Conservation (phyloP, 1,284 basidiomycete genomes). For the Anthracocystis walkeri region DNA sequence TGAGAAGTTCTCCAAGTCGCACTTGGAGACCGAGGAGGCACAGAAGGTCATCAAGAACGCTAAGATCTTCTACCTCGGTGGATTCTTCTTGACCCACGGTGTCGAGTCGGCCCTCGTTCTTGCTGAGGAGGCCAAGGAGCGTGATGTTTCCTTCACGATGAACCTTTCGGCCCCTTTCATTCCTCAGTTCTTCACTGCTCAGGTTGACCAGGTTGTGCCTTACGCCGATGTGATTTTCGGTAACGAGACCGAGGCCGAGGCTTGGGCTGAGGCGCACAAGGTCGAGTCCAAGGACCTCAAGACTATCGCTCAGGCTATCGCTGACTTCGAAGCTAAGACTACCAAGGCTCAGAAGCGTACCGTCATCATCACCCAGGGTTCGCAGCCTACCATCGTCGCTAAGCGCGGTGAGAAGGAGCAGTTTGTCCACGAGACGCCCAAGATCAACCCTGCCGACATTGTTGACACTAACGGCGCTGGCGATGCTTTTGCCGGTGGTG, state of each 20-base stretch:
- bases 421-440: slow-evolving; percentile 71
- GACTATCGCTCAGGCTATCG: slow-evolving; percentile 66
- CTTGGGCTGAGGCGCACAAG: slow-evolving; percentile 78
- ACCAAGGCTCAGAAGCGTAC: slow-evolving; percentile 75
- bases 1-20: slow-evolving; percentile 85
- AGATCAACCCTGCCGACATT: slow-evolving; percentile 72
- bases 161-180: slow-evolving; percentile 99
- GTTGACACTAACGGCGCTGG: slow-evolving; percentile 99
- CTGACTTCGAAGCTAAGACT: slow-evolving; percentile 53
- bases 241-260: slow-evolving; percentile 93
- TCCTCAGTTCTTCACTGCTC: slow-evolving; percentile 86
- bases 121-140: slow-evolving; percentile 82
- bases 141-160: slow-evolving; percentile 77
- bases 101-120: slow-evolving; percentile 80
- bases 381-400: slow-evolving; percentile 84
- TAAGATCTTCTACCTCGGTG: slow-evolving; percentile 92
- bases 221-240: slow-evolving; percentile 72
- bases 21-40: slow-evolving; percentile 82
- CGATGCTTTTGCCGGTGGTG: slow-evolving; percentile 98
- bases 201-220: slow-evolving; percentile 65
- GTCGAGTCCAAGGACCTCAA: slow-evolving; percentile 62
- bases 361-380: slow-evolving; percentile 92
- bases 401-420: slow-evolving; percentile 74
- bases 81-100: slow-evolving; percentile 97
- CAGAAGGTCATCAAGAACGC: slow-evolving; percentile 83